These are phyloP conservation scores for Brassica incana DNA, from an alignment of 345 rosid species.

Conservation along the genomic window DNA sequence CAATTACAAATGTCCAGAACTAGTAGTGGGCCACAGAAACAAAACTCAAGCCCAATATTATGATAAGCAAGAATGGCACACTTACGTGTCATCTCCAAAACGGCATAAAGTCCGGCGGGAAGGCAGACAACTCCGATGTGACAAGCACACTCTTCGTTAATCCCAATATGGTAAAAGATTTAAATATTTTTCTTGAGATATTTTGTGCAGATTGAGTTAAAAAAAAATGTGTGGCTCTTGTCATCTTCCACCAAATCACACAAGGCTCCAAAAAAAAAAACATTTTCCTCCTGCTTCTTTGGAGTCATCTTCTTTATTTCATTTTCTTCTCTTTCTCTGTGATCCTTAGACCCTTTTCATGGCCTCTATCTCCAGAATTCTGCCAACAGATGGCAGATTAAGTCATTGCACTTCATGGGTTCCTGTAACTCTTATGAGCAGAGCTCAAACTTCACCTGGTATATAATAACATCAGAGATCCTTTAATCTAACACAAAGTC, in stretches of 20 bases:
- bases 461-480: background rate
- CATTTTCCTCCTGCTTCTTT: slow-evolving; percentile 23
- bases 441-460: slow-evolving; percentile 49
- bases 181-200: background rate
- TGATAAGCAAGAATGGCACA: background rate
- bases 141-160: background rate
- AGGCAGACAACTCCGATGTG: background rate
- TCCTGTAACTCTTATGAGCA: slow-evolving; percentile 34
- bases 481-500: background rate
- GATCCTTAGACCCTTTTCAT: slow-evolving; percentile 33
- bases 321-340: background rate
- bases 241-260: background rate
- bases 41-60: background rate
- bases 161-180: background rate
- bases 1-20: background rate
- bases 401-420: slow-evolving; percentile 35
- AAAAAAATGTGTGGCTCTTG: slow-evolving; percentile 33
- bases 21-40: background rate
- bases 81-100: background rate
- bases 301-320: slow-evolving; percentile 18
- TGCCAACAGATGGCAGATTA: slow-evolving; percentile 50
- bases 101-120: background rate
- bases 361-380: slow-evolving; percentile 72
- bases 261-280: slow-evolving; percentile 6
- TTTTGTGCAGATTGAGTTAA: background rate